Conservation (phyloP, 2,329 filamentous ascomycete genomes). For the Trichoderma oligosporum region DNA sequence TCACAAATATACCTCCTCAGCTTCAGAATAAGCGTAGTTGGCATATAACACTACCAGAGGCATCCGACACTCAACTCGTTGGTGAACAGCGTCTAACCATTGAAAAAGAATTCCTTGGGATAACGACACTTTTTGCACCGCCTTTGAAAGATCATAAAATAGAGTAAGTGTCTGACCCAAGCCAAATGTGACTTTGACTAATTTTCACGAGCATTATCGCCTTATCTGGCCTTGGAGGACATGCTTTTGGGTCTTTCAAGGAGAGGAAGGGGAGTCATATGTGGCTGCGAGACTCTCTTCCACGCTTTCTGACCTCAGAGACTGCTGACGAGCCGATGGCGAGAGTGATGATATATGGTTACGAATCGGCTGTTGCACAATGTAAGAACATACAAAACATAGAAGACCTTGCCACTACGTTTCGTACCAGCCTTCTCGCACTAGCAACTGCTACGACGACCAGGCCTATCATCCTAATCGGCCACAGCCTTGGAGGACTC, state of each 20-base stretch:
- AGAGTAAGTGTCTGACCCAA: slow-evolving; percentile 1
- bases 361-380: slow-evolving; percentile 22
- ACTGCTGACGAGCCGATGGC: slow-evolving; percentile 13
- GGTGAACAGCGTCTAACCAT: neutral
- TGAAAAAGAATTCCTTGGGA: slow-evolving; percentile 12
- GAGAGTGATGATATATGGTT: slow-evolving; percentile 30
- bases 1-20: neutral
- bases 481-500: slow-evolving; percentile 4
- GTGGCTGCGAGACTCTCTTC: slow-evolving; percentile 32
- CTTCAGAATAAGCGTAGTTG: neutral
- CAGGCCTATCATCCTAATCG: slow-evolving; percentile 20
- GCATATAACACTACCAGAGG: neutral
- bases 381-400: slow-evolving; percentile 24
- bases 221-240: slow-evolving; percentile 26
- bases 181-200: neutral
- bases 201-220: slow-evolving; percentile 16
- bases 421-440: neutral
- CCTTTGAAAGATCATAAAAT: neutral
- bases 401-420: neutral
- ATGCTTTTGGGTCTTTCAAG: slow-evolving; percentile 33
- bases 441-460: neutral
- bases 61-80: neutral
- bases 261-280: slow-evolving; percentile 26
- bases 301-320: slow-evolving; percentile 21
- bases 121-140: slow-evolving; percentile 14